Percentiles rank a stretch among this genome's conserved stretches.
These are phyloP conservation scores for Porcisia hertigi DNA, from an alignment of 208 protist species.

Conservation along the genomic window DNA sequence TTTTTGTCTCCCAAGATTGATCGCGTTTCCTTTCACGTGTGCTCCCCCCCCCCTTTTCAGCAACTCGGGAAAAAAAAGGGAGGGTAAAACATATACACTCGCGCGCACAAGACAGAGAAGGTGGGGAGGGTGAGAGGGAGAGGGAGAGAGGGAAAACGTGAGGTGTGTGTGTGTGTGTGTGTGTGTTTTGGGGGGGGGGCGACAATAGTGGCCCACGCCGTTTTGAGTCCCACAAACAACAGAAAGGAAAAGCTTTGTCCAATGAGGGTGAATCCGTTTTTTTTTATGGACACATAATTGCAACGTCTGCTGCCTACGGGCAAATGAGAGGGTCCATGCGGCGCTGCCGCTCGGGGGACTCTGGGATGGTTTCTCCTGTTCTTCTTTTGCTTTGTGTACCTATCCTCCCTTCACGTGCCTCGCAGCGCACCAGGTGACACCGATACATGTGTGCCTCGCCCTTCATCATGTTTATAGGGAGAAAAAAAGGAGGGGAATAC, in stretches of 20 bases:
- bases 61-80: background rate
- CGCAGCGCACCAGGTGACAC: too few relatives aligned
- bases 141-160: background rate
- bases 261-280: background rate
- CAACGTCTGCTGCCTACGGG: background rate
- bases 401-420: too few relatives aligned
- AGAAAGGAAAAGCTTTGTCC: background rate
- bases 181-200: background rate
- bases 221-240: background rate
- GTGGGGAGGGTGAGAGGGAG: background rate
- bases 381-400: too few relatives aligned
- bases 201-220: background rate
- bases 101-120: background rate
- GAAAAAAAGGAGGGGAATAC: too few relatives aligned
- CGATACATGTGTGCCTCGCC: too few relatives aligned
- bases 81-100: background rate
- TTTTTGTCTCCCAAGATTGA: background rate
- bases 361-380: too few relatives aligned
- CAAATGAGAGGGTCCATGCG: background rate
- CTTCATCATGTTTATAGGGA: too few relatives aligned
- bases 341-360: background rate
- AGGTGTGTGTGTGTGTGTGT: background rate
- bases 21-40: background rate
- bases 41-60: background rate
- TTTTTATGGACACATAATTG: background rate